These are phyloP conservation scores for Colletotrichum sidae DNA, from an alignment of 2,329 filamentous ascomycete genomes.

Conservation along the genomic window DNA sequence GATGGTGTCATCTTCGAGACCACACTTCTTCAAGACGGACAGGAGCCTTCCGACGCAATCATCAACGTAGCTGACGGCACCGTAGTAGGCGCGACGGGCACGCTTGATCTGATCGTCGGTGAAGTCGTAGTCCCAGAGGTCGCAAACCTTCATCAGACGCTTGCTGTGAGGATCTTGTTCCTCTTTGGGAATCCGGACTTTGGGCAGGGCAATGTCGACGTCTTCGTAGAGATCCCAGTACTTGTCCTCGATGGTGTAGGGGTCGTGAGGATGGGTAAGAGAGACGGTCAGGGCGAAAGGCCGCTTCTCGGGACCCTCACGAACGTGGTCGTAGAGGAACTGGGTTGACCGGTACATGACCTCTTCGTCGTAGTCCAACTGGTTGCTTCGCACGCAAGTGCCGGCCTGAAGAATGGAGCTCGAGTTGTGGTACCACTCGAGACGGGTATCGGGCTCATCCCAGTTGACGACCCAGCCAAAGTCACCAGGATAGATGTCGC, in stretches of 20 bases:
- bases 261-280: conserved; percentile 93
- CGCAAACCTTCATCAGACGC: conserved; percentile 86
- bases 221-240: conserved; percentile 94
- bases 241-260: conserved; percentile 92
- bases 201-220: conserved; percentile 87
- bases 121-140: conserved; percentile 86
- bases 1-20: conserved; percentile 86
- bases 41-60: conserved; percentile 90
- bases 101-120: conserved; percentile 87
- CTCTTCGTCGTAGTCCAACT: conserved; percentile 96
- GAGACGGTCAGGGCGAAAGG: conserved; percentile 93
- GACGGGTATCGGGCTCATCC: conserved; percentile 86
- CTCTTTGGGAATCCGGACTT: conserved; percentile 81
- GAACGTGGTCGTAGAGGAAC: conserved; percentile 90
- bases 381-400: conserved; percentile 89
- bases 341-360: conserved; percentile 93
- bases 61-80: conserved; percentile 92
- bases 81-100: conserved; percentile 90
- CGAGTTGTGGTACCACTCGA: conserved; percentile 98
- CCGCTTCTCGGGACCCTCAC: conserved; percentile 77
- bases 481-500: conserved; percentile 94
- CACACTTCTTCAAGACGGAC: conserved; percentile 80
- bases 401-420: conserved; percentile 93
- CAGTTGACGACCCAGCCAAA: conserved; percentile 96
- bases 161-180: conserved; percentile 89